A percentile compares a stretch with the other conserved stretches of the same genome.
Evolutionary conservation across 768 basidiomycete species (phyloP).

Genomic region (Sarcomyxa edulis): DNA sequence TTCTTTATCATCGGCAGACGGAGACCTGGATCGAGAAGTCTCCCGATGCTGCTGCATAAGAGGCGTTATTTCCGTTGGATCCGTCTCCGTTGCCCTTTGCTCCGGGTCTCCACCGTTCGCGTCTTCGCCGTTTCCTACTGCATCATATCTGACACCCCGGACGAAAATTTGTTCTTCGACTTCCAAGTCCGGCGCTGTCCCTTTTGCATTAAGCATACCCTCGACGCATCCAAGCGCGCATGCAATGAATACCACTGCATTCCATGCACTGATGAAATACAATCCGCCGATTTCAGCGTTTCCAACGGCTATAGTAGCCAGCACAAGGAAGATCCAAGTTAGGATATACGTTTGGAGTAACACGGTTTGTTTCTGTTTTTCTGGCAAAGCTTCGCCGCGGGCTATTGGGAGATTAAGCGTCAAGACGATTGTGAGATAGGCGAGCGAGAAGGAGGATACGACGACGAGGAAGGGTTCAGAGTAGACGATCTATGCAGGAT

Average conservation of each 20-base stretch:
- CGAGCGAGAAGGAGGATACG: constrained; percentile 33
- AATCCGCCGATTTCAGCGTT: constrained; percentile 41
- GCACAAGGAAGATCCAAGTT: constrained; percentile 50
- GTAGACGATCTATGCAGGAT: constrained; percentile 49
- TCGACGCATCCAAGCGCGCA: constrained; percentile 32
- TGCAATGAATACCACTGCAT: constrained; percentile 41
- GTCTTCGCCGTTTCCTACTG: constrained; percentile 15
- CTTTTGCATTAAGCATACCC: constrained; percentile 14
- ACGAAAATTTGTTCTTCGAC: constrained; percentile 8
- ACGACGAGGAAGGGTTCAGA: constrained; percentile 47
- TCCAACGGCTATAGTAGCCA: constrained; percentile 39
- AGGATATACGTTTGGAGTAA: constrained; percentile 49
- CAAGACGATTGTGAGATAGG: constrained; percentile 38
- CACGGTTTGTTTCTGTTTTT: constrained; percentile 42
- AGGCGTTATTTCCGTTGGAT: constrained; percentile 53
- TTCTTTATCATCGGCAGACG: neutral
- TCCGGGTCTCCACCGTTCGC: constrained; percentile 8
- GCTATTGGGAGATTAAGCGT: constrained; percentile 27
- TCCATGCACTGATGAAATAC: constrained; percentile 54
- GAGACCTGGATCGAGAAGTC: neutral
- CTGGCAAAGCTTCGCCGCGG: constrained; percentile 20
- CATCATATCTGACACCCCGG: constrained; percentile 19
- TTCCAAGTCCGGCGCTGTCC: constrained; percentile 7
- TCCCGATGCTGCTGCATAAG: constrained; percentile 27
- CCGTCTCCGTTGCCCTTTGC: constrained; percentile 23